A percentile compares a stretch with the other conserved stretches of the same genome.
These are phyloP conservation scores for Fusarium buxicola DNA, from an alignment of 2,329 filamentous ascomycete species.

Conservation along the genomic window DNA sequence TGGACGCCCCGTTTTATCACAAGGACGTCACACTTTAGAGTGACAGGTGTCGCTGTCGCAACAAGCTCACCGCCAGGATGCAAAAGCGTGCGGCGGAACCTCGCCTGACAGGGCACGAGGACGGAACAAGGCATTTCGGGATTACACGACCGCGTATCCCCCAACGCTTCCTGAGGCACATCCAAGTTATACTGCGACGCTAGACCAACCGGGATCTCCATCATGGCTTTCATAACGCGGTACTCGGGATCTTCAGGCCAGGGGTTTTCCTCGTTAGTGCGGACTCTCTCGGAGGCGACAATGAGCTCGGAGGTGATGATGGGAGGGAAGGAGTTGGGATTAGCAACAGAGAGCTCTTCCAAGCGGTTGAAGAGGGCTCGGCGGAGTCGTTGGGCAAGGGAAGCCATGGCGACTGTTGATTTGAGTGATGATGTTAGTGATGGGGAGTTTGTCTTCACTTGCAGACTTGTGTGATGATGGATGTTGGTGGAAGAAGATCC, in stretches of 20 bases:
- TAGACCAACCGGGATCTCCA: slow-evolving; percentile 1
- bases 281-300: neutral
- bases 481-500: neutral
- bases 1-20: neutral
- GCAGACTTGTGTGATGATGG: neutral
- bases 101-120: slow-evolving; percentile 9
- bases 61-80: slow-evolving; percentile 21
- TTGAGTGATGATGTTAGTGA: neutral
- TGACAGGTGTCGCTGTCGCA: neutral
- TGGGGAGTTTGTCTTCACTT: too few relatives aligned
- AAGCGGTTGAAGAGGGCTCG: too few relatives aligned
- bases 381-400: slow-evolving; percentile 2
- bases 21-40: slow-evolving; percentile 1
- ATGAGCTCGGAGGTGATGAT: slow-evolving; percentile 18
- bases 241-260: slow-evolving; percentile 15
- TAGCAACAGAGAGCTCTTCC: too few relatives aligned
- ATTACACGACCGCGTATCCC: too few relatives aligned
- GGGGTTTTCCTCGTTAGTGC: neutral
- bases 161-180: too few relatives aligned
- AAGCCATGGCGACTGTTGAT: neutral
- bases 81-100: slow-evolving; percentile 17
- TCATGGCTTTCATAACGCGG: slow-evolving; percentile 1
- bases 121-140: slow-evolving; percentile 11
- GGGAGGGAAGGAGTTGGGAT: slow-evolving; percentile 11
- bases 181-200: too few relatives aligned